Evolutionary conservation across 129 eudicot species (phyloP), one percentile per base, ranked within the genome.

Genomic region (Flaveria sonorensis): DNA sequence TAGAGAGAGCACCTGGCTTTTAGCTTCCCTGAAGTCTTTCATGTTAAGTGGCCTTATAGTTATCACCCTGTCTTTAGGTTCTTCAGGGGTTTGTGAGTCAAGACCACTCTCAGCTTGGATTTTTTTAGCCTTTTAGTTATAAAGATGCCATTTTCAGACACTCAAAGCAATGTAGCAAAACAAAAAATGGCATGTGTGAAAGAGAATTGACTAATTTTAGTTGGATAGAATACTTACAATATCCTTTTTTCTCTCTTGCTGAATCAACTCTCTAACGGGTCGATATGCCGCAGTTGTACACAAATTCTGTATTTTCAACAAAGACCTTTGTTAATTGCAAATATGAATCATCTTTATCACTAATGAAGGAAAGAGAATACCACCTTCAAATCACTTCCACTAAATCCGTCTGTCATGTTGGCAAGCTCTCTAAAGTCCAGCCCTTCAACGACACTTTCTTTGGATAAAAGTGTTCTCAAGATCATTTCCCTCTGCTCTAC

Each of bases 221-320:
- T 60, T 19, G 26, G 39, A 36, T 66, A 51, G 16, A 39, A 63
- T 50, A 74, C 92, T 81, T 79, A 91, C 99, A 46, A 84, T 47
- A 76, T 94, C 99, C 62, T 89, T 91, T 42, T 76, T 69, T 72
- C 90, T 86, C 81, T 94, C 99, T 77, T 89, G 96, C 82, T 89
- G 92, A 82, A 94, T 94, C 79, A 91, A 79, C 82, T 94, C 99
- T 84, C 99, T 84, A 50, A 94, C 97, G 23, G 99, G 99, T 55
- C 98, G 89, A 76, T 90, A 90, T 70, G 98, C 98, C 70, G 98
- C 98, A 59, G 96, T 88, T 64, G 91, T 89, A 87, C 97, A 94
- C 77, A 94, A 87, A 77, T 94, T 94, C 99, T 94, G 89, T 45
- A 69, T 55, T 79, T 20, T 13, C 4, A 70, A 46, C 61, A 55